These are phyloP conservation scores for Ustilago sp. DNA, from an alignment of 1,284 basidiomycete genomes.

Conservation along the genomic window DNA sequence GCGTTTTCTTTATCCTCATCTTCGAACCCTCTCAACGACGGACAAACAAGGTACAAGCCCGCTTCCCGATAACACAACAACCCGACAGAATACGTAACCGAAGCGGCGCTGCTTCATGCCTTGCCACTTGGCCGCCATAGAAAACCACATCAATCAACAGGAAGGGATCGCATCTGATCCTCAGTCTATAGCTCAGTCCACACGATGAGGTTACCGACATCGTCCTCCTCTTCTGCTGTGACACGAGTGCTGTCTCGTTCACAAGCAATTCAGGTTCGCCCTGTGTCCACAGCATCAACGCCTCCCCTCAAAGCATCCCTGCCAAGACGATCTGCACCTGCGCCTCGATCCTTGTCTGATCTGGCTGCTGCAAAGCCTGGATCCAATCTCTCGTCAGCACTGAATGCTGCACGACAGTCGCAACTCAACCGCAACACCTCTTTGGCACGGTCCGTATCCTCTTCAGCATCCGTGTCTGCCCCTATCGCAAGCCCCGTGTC, in stretches of 20 bases:
- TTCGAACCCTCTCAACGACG: neutral
- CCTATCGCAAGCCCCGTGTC: conserved; percentile 13
- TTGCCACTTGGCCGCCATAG: neutral
- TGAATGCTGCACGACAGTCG: conserved; percentile 10
- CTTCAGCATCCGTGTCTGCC: conserved; percentile 14
- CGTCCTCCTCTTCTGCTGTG: conserved; percentile 14
- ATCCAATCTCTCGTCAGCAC: conserved; percentile 1
- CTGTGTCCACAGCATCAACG: conserved; percentile 19
- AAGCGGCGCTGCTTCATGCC: too few species aligned
- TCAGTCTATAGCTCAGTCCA: neutral
- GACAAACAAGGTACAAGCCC: neutral
- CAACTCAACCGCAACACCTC: conserved; percentile 23
- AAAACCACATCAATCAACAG: neutral
- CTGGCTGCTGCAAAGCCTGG: conserved; percentile 3
- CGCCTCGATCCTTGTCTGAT: conserved; percentile 16
- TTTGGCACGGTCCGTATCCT: conserved; percentile 37
- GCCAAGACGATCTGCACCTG: conserved; percentile 13
- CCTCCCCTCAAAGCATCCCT: conserved; percentile 13
- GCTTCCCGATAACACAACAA: neutral
- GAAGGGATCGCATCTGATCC: neutral
- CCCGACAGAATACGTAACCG: neutral
- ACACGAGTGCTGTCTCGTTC: conserved; percentile 20
- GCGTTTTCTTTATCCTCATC: neutral
- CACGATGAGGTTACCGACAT: conserved; percentile 29
- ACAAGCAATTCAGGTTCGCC: conserved; percentile 14